These are phyloP conservation scores for Tetrahymena borealis DNA, from an alignment of 73 alveolate species.

Conservation along the genomic window DNA sequence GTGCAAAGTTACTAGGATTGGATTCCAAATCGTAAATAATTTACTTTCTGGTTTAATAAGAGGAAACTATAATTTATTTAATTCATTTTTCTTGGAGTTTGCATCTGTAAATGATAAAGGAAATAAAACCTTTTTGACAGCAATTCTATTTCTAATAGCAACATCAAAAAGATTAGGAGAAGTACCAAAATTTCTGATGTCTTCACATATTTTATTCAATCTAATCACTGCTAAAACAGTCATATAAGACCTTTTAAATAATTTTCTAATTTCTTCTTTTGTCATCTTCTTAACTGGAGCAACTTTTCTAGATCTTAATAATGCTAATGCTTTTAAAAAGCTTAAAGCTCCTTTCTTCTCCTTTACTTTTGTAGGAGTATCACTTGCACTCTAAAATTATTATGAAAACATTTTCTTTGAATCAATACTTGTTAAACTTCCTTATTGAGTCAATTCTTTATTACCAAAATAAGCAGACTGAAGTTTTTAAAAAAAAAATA, in stretches of 20 bases:
- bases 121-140: neutral
- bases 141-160: neutral
- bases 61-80: neutral
- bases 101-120: neutral
- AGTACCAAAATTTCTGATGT: neutral
- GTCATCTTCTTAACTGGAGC: neutral
- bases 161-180: neutral
- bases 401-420: too few relatives aligned
- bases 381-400: neutral
- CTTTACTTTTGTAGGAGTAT: neutral
- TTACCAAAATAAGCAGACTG: too few relatives aligned
- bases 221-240: neutral
- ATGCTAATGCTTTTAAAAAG: neutral
- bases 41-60: neutral
- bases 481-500: too few relatives aligned
- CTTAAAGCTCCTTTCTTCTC: neutral
- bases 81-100: neutral
- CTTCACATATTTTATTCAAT: neutral
- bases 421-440: too few relatives aligned
- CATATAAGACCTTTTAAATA: neutral
- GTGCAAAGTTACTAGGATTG: neutral
- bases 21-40: neutral
- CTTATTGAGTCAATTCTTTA: too few relatives aligned
- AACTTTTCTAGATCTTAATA: neutral
- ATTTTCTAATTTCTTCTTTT: neutral